These are phyloP conservation scores for Dictyostelium citrinum DNA, from an alignment of 78 protist genomes.

Conservation along the genomic window DNA sequence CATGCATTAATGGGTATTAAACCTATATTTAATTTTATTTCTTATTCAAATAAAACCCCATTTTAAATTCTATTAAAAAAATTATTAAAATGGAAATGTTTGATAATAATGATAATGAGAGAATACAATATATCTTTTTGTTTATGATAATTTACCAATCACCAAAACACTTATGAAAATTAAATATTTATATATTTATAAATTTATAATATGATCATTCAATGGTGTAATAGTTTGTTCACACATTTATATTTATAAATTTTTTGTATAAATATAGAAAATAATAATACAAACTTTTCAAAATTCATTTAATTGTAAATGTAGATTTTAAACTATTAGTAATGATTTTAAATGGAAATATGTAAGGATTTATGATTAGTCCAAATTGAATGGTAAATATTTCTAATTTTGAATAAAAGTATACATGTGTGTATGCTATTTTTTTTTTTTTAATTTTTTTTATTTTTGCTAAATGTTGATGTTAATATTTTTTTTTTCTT, in stretches of 20 bases:
- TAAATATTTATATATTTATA: too few species aligned
- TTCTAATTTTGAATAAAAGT: neutral
- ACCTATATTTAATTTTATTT: neutral
- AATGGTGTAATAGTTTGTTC: constrained; percentile 1
- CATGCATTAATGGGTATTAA: neutral
- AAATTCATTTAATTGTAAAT: neutral
- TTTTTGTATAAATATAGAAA: too few species aligned
- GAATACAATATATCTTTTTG: neutral
- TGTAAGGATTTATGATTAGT: neutral
- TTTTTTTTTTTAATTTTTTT: too few species aligned
- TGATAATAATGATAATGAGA: neutral
- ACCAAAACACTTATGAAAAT: neutral
- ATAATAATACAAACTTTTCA: neutral
- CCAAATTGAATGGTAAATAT: neutral
- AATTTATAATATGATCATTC: neutral
- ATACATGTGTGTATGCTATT: too few species aligned
- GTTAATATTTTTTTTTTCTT: neutral
- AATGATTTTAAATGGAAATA: neutral
- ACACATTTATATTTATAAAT: neutral
- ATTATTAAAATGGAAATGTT: neutral
- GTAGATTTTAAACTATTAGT: neutral
- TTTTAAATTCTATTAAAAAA: neutral
- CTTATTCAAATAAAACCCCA: neutral
- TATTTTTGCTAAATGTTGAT: neutral
- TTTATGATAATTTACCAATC: neutral